phyloP scores from a whole-genome alignment of 1,139 yeast species.

The Blastobotrys buckinghamii region DNA sequence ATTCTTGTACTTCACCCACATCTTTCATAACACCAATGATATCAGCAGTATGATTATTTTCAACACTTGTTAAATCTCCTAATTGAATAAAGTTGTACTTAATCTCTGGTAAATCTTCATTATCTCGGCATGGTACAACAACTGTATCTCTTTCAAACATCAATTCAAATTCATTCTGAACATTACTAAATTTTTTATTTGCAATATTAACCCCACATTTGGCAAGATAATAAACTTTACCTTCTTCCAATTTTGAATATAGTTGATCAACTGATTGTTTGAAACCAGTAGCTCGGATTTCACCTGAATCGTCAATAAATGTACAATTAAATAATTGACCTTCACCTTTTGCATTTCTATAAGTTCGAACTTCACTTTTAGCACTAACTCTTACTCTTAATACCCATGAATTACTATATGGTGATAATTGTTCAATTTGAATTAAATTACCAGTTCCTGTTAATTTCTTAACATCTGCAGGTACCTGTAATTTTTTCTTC shows the following conservation, averaged over 20 bases:
- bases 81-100: conserved; percentile 72
- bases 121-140: conserved; percentile 64
- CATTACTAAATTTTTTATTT: conserved; percentile 78
- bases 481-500: not conserved
- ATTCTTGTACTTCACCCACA: conserved; percentile 67
- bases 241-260: conserved; percentile 73
- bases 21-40: conserved; percentile 81
- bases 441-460: conserved; percentile 33
- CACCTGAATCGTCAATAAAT: conserved; percentile 90
- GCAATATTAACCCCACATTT: conserved; percentile 79
- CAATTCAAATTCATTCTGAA: conserved; percentile 85
- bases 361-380: conserved; percentile 82
- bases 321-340: conserved; percentile 88
- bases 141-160: conserved; percentile 73
- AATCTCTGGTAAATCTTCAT: conserved; percentile 61
- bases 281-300: conserved; percentile 93
- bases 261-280: conserved; percentile 79
- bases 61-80: conserved; percentile 57
- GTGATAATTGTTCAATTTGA: conserved; percentile 84
- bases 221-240: conserved; percentile 79
- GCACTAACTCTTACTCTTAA: conserved; percentile 86
- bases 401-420: conserved; percentile 87
- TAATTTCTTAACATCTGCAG: not conserved
- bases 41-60: conserved; percentile 63
- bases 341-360: conserved; percentile 81